Evolutionary conservation across 73 alveolate genomes (phyloP).

Genomic region (Tetrahymena elliotti): DNA sequence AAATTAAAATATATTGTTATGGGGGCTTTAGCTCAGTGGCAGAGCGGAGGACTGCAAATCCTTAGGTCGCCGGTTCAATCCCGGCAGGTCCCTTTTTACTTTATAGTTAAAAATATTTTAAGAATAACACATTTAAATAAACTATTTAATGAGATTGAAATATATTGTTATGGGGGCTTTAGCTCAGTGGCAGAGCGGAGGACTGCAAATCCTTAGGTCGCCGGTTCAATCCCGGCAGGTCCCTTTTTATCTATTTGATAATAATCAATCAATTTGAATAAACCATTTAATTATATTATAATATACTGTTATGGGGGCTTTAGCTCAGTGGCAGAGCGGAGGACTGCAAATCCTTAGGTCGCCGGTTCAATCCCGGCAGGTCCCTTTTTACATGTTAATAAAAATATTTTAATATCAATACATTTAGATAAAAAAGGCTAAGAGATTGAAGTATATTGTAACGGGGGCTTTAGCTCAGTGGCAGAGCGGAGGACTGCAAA

Average conservation of each 20-base stretch:
- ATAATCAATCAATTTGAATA: not conserved
- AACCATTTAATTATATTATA: not conserved
- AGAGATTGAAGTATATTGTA: not conserved
- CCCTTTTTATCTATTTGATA: not conserved
- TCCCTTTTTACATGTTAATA: not conserved
- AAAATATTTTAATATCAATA: not conserved
- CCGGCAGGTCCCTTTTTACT: too few relatives aligned
- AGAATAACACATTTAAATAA: too few relatives aligned
- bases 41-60: too few relatives aligned
- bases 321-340: conserved; percentile 3
- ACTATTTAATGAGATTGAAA: too few relatives aligned
- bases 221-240: conserved; percentile 4
- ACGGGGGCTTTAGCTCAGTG: not conserved
- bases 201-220: conserved; percentile 1
- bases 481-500: not conserved
- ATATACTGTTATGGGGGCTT: not conserved
- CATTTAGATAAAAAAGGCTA: not conserved
- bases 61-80: not conserved
- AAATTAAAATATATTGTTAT: not conserved
- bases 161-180: not conserved
- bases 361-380: conserved; percentile 7
- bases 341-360: not conserved
- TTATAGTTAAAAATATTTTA: too few relatives aligned
- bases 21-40: not conserved
- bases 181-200: conserved; percentile 3